Percentiles rank a stretch among this genome's conserved stretches.
Evolutionary conservation across 352 stramenopile species (phyloP).

Genomic region (Globisporangium spiculum): DNA sequence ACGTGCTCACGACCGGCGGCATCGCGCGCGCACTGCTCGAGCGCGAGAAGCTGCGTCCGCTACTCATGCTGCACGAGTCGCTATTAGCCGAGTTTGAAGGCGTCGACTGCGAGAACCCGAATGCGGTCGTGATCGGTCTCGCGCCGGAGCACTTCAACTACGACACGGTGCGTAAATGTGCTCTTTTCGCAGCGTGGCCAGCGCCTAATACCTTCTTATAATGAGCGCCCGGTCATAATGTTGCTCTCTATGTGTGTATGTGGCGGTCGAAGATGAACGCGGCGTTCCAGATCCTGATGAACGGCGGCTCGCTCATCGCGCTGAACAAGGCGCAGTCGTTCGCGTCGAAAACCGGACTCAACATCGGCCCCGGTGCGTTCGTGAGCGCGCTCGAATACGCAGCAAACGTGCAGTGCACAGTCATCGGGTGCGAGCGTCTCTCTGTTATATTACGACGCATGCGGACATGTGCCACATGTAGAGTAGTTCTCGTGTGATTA

Average conservation of each 20-base stretch:
- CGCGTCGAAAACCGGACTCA: constrained; percentile 41
- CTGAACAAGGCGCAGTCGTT: constrained; percentile 56
- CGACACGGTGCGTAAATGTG: constrained; percentile 28
- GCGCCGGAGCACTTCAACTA: constrained; percentile 58
- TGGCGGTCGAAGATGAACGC: constrained; percentile 38
- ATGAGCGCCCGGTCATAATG: background rate
- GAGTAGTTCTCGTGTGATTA: background rate
- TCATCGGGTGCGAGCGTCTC: constrained; percentile 39
- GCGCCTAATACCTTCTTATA: background rate
- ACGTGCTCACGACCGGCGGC: constrained; percentile 43
- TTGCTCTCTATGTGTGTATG: background rate
- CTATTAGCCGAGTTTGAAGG: constrained; percentile 46
- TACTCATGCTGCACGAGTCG: constrained; percentile 46
- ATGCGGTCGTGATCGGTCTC: constrained; percentile 56
- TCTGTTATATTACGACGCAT: background rate
- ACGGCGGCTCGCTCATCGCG: constrained; percentile 48
- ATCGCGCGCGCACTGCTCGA: constrained; percentile 41
- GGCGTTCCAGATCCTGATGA: constrained; percentile 47
- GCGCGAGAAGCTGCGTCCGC: constrained; percentile 31
- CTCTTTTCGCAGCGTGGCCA: too few relatives aligned
- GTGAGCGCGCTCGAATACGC: constrained; percentile 55
- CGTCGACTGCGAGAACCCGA: constrained; percentile 36
- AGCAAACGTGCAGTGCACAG: constrained; percentile 29
- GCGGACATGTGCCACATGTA: background rate
- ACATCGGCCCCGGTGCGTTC: constrained; percentile 52